Conservation (phyloP, 257 asterid genomes). For the Ilex asprella region DNA sequence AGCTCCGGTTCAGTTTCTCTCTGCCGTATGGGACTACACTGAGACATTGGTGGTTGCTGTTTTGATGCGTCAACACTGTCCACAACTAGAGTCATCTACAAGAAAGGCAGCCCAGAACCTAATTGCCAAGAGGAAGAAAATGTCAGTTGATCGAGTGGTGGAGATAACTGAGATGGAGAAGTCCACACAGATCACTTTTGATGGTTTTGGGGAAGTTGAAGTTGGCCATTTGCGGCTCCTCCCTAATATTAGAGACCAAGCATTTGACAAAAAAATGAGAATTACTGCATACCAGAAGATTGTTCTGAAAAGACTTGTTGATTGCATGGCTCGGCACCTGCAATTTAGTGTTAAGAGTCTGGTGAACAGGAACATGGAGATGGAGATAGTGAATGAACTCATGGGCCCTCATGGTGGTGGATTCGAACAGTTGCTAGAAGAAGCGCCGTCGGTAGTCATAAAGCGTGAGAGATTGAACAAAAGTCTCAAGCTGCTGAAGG, state of each 20-base stretch:
- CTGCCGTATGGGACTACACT: constrained; percentile 18
- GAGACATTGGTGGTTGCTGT: constrained; percentile 18
- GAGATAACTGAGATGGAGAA: background rate
- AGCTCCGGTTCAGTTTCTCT: constrained; percentile 15
- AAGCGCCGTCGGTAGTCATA: no score
- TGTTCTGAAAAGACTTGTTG: constrained; percentile 26
- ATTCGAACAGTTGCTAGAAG: no score
- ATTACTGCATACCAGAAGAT: constrained; percentile 26
- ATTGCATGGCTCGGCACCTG: constrained; percentile 26
- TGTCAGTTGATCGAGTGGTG: constrained; percentile 21
- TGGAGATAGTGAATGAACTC: no score
- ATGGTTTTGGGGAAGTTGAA: no score
- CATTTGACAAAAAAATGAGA: background rate
- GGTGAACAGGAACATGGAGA: background rate
- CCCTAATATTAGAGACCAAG: no score
- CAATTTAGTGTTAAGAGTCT: constrained; percentile 16
- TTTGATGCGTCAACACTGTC: constrained; percentile 2
- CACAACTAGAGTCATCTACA: no score
- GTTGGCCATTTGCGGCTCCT: no score
- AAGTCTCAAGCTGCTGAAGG: no score
- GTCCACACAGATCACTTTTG: background rate
- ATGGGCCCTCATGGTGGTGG: no score
- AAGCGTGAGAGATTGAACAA: no score
- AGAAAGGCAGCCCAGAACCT: no score
- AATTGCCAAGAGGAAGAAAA: background rate